phyloP scores from a whole-genome alignment of 2,329 filamentous ascomycete genomes.

The Colletotrichum camelliae region DNA sequence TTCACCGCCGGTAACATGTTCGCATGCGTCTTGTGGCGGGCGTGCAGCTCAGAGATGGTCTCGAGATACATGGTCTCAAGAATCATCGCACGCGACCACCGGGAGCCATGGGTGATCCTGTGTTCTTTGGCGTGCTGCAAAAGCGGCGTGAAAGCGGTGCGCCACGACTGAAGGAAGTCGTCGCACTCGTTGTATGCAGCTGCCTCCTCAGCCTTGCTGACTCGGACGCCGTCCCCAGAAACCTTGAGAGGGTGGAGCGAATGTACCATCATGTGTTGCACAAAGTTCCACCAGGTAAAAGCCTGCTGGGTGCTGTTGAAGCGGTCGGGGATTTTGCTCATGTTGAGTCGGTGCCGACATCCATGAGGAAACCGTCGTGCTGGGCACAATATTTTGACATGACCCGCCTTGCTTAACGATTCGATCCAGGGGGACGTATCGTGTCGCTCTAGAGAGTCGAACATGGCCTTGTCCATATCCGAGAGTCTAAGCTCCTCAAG shows the following conservation, averaged over 20 bases:
- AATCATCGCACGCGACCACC: slow-evolving; percentile 6
- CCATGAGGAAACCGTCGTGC: not conserved
- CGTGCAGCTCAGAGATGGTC: slow-evolving; percentile 1
- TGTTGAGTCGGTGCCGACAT: not conserved
- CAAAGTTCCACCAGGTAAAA: slow-evolving; percentile 2
- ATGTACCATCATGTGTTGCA: slow-evolving; percentile 4
- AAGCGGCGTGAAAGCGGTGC: not conserved
- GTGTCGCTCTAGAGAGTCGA: not conserved
- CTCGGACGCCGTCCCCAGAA: not conserved
- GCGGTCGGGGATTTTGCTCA: not conserved
- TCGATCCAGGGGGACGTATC: slow-evolving; percentile 9
- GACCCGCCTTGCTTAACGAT: not conserved
- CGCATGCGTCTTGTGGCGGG: not conserved
- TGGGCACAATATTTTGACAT: not conserved
- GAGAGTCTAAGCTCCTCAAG: not conserved
- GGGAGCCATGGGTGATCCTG: not conserved
- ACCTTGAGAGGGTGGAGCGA: slow-evolving; percentile 1
- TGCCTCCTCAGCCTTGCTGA: not conserved
- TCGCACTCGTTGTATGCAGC: not conserved
- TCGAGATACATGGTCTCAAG: slow-evolving; percentile 13
- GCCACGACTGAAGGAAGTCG: not conserved
- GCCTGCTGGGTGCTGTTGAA: not conserved
- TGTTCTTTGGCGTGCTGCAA: not conserved
- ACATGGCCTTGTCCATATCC: not conserved
- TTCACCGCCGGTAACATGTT: slow-evolving; percentile 5